A percentile compares a stretch with the other conserved stretches of the same genome.
phyloP scores from a whole-genome alignment of 306 rosid genomes.

The Myrica gale region DNA sequence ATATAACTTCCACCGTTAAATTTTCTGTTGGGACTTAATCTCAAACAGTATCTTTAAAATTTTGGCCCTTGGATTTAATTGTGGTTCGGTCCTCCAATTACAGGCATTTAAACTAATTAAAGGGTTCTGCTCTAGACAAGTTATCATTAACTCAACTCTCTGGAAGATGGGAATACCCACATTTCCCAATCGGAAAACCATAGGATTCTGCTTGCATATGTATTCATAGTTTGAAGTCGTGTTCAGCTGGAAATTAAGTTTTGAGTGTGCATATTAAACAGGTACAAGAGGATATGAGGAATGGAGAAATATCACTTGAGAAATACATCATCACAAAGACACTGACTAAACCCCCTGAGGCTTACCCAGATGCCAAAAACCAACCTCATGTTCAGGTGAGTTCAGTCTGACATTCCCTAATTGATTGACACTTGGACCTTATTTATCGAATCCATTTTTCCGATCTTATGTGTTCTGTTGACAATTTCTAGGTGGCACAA shows the following conservation, averaged over 20 bases:
- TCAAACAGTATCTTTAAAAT: neutral
- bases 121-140: neutral
- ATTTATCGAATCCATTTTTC: constrained; percentile 14
- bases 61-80: neutral
- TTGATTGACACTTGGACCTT: constrained; percentile 12
- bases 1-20: neutral
- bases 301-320: constrained; percentile 75
- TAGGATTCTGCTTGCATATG: neutral
- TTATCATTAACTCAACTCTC: neutral
- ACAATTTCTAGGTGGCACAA: constrained; percentile 73
- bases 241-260: constrained; percentile 12
- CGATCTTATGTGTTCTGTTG: constrained; percentile 27
- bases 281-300: constrained; percentile 94
- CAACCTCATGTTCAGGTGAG: constrained; percentile 97
- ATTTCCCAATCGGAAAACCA: constrained; percentile 1
- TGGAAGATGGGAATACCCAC: neutral
- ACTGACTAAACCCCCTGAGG: constrained; percentile 89
- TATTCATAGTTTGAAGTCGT: constrained; percentile 18
- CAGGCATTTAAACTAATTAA: neutral
- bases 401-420: constrained; percentile 15
- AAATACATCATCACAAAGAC: constrained; percentile 91
- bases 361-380: constrained; percentile 94
- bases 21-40: neutral
- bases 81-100: neutral
- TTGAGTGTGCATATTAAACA: constrained; percentile 35